Evolutionary conservation across 108 stramenopile species (phyloP).

Genomic region (Mayamaea pseudoterrestris): DNA sequence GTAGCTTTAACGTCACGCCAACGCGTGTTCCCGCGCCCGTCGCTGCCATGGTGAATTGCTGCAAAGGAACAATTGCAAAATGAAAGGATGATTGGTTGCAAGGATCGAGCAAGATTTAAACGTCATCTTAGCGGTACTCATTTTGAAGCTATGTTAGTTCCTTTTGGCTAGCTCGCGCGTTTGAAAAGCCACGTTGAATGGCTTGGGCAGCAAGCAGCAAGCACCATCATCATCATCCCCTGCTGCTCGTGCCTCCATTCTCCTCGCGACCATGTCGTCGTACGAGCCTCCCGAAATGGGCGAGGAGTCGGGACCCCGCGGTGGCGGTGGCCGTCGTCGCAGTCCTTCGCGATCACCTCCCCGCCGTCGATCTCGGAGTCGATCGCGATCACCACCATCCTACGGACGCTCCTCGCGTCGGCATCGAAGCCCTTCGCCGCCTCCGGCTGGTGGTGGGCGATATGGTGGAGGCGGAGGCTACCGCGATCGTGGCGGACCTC

Average conservation of each 20-base stretch:
- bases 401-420: conserved; percentile 4
- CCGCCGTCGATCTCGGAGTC: conserved; percentile 1
- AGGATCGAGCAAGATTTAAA: too few relatives aligned
- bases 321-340: conserved; percentile 1
- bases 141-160: not conserved
- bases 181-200: too few relatives aligned
- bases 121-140: too few relatives aligned
- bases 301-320: not conserved
- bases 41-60: conserved; percentile 13
- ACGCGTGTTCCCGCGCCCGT: conserved; percentile 38
- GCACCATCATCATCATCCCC: too few relatives aligned
- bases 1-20: conserved; percentile 67
- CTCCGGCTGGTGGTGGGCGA: conserved; percentile 13
- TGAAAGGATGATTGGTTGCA: too few relatives aligned
- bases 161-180: not conserved
- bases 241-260: too few relatives aligned
- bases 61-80: too few relatives aligned
- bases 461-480: conserved; percentile 5
- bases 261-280: too few relatives aligned
- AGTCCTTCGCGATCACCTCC: not conserved
- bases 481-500: conserved; percentile 15
- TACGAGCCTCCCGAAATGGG: not conserved
- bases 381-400: conserved; percentile 6
- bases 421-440: not conserved
- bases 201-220: too few relatives aligned